Conservation (phyloP, 164 flowering plant species). For the Hamamelis virginiana region DNA sequence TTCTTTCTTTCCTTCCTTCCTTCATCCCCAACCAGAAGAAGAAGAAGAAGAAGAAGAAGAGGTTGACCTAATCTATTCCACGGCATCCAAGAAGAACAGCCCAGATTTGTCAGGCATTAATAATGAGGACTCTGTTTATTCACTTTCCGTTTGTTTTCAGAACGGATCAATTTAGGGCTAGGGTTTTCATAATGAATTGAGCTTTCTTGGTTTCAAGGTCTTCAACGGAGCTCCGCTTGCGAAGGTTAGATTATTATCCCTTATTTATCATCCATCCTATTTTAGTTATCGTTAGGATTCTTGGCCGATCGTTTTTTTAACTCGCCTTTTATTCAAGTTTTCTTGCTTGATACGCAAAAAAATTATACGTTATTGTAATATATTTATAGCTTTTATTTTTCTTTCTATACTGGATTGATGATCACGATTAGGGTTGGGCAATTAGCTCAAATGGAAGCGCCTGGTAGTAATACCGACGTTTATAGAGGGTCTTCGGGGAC, state of each 20-base stretch:
- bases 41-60: not conserved
- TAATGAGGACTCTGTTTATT: no score
- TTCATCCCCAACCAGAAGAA: not conserved
- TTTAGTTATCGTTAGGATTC: not conserved
- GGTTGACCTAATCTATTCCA: no score
- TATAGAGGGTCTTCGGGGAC: slow-evolving; percentile 41
- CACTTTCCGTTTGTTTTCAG: not conserved
- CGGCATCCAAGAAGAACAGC: no score
- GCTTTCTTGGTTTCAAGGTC: not conserved
- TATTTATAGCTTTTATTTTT: not conserved
- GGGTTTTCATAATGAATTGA: slow-evolving; percentile 8
- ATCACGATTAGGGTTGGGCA: slow-evolving; percentile 47
- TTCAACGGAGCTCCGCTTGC: slow-evolving; percentile 36
- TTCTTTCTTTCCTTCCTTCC: not conserved
- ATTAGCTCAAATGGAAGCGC: slow-evolving; percentile 52
- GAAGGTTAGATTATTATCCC: slow-evolving; percentile 25
- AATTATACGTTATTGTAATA: not conserved
- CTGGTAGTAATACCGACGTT: slow-evolving; percentile 47
- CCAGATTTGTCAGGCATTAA: no score
- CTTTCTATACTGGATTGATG: slow-evolving; percentile 6
- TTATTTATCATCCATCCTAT: not conserved
- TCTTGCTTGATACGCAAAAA: not conserved
- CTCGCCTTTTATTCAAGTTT: not conserved
- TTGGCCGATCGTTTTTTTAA: not conserved
- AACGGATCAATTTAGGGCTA: slow-evolving; percentile 7